phyloP scores from a whole-genome alignment of 116 monocot genomes.

The Dioscorea cayenensis region DNA sequence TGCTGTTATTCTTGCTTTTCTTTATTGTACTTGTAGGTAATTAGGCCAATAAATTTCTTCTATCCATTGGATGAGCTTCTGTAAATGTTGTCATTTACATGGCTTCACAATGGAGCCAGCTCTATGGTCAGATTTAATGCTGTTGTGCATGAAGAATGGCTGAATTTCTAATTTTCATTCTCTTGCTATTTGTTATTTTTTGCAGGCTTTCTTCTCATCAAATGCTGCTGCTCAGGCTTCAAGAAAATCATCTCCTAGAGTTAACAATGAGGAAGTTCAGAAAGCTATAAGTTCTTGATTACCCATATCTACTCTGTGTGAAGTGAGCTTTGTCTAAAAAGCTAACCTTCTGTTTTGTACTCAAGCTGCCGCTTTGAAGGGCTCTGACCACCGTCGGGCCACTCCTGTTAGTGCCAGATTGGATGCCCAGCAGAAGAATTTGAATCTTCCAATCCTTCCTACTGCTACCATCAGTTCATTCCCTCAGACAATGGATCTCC shows the following conservation, averaged over 20 bases:
- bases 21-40: too few relatives aligned
- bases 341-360: background rate
- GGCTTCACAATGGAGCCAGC: too few relatives aligned
- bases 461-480: constrained; percentile 45
- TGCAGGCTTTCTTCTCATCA: constrained; percentile 54
- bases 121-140: background rate
- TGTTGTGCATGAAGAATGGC: background rate
- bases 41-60: too few relatives aligned
- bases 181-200: background rate
- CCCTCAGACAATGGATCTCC: constrained; percentile 43
- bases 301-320: background rate
- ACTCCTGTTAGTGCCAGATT: constrained; percentile 33
- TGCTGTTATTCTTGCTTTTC: too few relatives aligned
- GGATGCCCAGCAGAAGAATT: constrained; percentile 41
- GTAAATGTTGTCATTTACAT: too few relatives aligned
- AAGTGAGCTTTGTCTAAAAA: background rate
- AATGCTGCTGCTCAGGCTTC: constrained; percentile 69
- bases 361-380: constrained; percentile 39
- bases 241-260: constrained; percentile 66
- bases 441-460: constrained; percentile 45
- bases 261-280: constrained; percentile 57
- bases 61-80: too few relatives aligned
- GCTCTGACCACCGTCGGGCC: constrained; percentile 37
- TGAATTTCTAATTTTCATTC: background rate
- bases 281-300: constrained; percentile 38